phyloP scores from a whole-genome alignment of 31 red algal genomes.

The Odonthalia washingtoniensis region DNA sequence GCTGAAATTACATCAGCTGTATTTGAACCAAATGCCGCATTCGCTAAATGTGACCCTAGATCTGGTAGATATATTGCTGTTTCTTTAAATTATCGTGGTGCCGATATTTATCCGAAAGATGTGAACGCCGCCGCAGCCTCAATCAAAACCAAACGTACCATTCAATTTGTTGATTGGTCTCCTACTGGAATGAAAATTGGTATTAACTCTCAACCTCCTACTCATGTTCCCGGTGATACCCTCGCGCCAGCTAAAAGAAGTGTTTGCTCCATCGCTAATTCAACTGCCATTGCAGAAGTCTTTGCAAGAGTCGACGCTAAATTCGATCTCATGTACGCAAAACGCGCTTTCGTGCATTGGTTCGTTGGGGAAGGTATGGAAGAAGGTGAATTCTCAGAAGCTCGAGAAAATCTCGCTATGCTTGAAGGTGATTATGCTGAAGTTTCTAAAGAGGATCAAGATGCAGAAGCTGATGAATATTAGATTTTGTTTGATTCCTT shows the following conservation, averaged over 20 bases:
- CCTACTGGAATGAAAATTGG: conserved; percentile 99
- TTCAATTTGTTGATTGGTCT: conserved; percentile 99
- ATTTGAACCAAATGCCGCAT: conserved; percentile 97
- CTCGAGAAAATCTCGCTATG: conserved; percentile 96
- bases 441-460: conserved; percentile 87
- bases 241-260: conserved; percentile 92
- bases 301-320: conserved; percentile 97
- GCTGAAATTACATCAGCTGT: conserved; percentile 96
- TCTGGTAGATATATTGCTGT: conserved; percentile 98
- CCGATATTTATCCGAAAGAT: conserved; percentile 96
- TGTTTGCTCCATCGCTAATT: conserved; percentile 97
- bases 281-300: conserved; percentile 98
- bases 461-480: conserved; percentile 62
- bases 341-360: conserved; percentile 99
- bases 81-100: conserved; percentile 98
- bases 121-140: conserved; percentile 95
- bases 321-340: conserved; percentile 99
- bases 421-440: conserved; percentile 97
- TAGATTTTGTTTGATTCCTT: conserved; percentile 26
- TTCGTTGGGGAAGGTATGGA: conserved; percentile 99
- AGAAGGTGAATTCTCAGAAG: conserved; percentile 99
- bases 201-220: conserved; percentile 98
- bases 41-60: conserved; percentile 99
- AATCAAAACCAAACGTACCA: conserved; percentile 97
- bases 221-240: conserved; percentile 84